phyloP scores from a whole-genome alignment of 176 grass and related monocot genomes.

The Metroxylon sagu region DNA sequence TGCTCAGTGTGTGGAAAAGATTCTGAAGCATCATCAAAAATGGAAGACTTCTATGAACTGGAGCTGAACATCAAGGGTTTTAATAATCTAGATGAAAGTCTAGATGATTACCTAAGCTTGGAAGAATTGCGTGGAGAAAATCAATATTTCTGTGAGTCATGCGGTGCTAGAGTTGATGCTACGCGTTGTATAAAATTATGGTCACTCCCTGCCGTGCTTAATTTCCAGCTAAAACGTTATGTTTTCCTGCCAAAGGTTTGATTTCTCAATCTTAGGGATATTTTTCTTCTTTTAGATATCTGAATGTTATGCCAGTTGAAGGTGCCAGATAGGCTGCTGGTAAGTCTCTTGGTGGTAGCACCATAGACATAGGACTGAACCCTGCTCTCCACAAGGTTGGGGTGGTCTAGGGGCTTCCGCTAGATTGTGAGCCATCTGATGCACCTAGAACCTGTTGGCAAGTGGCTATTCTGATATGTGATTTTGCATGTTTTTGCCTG shows the following conservation, averaged over 20 bases:
- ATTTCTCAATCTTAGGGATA: slow-evolving; percentile 7
- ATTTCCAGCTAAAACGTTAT: slow-evolving; percentile 95
- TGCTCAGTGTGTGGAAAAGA: slow-evolving; percentile 87
- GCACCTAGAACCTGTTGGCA: too few relatives aligned
- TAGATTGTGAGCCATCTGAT: too few relatives aligned
- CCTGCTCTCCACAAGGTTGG: too few relatives aligned
- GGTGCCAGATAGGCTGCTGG: too few relatives aligned
- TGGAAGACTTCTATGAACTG: slow-evolving; percentile 95
- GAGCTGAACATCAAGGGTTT: slow-evolving; percentile 98
- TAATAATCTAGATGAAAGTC: slow-evolving; percentile 82
- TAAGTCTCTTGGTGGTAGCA: too few relatives aligned
- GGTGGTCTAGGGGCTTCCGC: too few relatives aligned
- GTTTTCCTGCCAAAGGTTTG: slow-evolving; percentile 89
- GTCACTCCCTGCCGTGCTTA: slow-evolving; percentile 75
- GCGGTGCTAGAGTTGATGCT: slow-evolving; percentile 76
- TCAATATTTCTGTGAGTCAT: slow-evolving; percentile 87
- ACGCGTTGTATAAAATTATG: slow-evolving; percentile 84
- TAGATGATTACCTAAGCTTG: slow-evolving; percentile 80
- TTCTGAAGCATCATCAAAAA: slow-evolving; percentile 91
- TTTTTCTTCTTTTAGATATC: slow-evolving; percentile 10
- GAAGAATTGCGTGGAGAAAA: slow-evolving; percentile 90
- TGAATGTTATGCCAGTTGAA: background rate
- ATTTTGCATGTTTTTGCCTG: slow-evolving; percentile 3
- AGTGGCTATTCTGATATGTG: background rate
- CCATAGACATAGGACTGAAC: too few relatives aligned